phyloP scores from a whole-genome alignment of 169 alveolate species.

The Toxoplasma gondii region DNA sequence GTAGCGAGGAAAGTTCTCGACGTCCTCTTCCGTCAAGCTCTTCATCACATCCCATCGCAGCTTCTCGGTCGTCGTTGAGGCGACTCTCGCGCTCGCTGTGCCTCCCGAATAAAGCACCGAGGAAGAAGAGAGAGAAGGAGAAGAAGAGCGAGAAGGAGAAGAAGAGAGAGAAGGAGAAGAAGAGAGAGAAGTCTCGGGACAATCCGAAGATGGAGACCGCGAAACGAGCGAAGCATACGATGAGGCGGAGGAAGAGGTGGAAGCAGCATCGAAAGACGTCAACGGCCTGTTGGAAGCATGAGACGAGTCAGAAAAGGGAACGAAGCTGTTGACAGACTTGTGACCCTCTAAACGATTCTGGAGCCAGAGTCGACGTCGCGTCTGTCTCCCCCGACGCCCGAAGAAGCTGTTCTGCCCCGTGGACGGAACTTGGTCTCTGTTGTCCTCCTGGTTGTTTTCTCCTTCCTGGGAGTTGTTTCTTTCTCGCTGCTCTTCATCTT shows the following conservation, averaged over 20 bases:
- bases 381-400: neutral
- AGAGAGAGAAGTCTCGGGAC: neutral
- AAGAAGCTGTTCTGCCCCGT: neutral
- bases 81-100: too few relatives aligned
- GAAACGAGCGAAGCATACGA: neutral
- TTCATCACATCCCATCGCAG: neutral
- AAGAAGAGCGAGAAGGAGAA: too few relatives aligned
- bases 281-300: neutral
- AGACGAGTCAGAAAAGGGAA: neutral
- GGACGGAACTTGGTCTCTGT: neutral
- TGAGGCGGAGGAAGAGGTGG: neutral
- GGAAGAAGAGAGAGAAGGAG: neutral
- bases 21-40: constrained; percentile 52
- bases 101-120: neutral
- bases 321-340: neutral
- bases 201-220: neutral
- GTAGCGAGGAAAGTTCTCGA: constrained; percentile 69
- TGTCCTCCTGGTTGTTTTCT: neutral
- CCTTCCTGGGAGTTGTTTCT: neutral
- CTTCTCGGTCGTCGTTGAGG: neutral
- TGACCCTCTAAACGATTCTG: neutral
- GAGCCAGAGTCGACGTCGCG: neutral
- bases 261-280: neutral
- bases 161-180: neutral
- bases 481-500: neutral